These are phyloP conservation scores for Phaeophleospora eucalypticola DNA, from an alignment of 2,329 filamentous ascomycete genomes.

Conservation along the genomic window DNA sequence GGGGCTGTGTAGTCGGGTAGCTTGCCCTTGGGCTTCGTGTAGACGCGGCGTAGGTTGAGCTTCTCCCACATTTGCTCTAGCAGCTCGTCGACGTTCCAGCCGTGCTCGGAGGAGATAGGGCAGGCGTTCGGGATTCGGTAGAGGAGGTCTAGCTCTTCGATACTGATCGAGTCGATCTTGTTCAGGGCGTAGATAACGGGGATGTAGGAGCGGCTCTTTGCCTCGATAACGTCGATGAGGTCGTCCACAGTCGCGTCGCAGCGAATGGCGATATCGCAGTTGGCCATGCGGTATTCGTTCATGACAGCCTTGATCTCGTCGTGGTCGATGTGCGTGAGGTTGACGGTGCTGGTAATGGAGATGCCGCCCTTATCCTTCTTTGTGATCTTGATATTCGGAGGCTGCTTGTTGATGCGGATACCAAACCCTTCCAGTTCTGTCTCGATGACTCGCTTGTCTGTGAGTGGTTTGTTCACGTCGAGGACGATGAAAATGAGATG, in stretches of 20 bases:
- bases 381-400: slow-evolving; percentile 97
- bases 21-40: slow-evolving; percentile 96
- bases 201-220: slow-evolving; percentile 91
- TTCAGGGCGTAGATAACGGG: slow-evolving; percentile 99
- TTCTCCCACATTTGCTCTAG: slow-evolving; percentile 99
- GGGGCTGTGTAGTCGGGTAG: slow-evolving; percentile 88
- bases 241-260: slow-evolving; percentile 98
- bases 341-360: slow-evolving; percentile 91
- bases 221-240: slow-evolving; percentile 91
- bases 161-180: slow-evolving; percentile 97
- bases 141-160: slow-evolving; percentile 92
- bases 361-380: slow-evolving; percentile 99
- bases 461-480: slow-evolving; percentile 96
- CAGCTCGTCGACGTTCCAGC: slow-evolving; percentile 96
- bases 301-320: slow-evolving; percentile 98
- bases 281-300: slow-evolving; percentile 93
- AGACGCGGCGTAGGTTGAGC: slow-evolving; percentile 82
- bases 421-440: slow-evolving; percentile 93
- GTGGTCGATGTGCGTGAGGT: slow-evolving; percentile 84
- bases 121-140: slow-evolving; percentile 97
- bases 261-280: slow-evolving; percentile 93
- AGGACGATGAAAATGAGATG: slow-evolving; percentile 98
- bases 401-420: slow-evolving; percentile 94
- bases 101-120: slow-evolving; percentile 89
- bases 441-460: slow-evolving; percentile 95